phyloP scores from a whole-genome alignment of 306 rosid species.

The Cucumis melo region DNA sequence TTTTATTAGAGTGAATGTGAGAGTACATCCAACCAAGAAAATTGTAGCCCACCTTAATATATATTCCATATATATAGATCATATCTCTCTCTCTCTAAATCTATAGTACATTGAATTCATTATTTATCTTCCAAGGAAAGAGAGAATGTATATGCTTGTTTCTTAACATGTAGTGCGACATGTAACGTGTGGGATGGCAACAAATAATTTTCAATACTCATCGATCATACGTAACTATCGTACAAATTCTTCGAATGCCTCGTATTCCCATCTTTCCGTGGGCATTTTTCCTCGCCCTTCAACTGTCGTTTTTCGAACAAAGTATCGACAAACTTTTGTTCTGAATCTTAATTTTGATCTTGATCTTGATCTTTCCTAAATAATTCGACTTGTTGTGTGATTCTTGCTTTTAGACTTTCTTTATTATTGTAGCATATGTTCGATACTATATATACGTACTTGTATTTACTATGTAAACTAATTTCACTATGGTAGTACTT shows the following conservation, averaged over 20 bases:
- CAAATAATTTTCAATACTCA: not conserved
- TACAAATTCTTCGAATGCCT: not conserved
- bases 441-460: too few species aligned
- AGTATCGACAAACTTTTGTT: too few species aligned
- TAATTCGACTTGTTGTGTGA: too few species aligned
- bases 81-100: not conserved
- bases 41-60: not conserved
- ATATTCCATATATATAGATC: too few species aligned
- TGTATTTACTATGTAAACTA: too few species aligned
- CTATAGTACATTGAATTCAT: not conserved
- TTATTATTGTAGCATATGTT: too few species aligned
- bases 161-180: not conserved
- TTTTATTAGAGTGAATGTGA: not conserved
- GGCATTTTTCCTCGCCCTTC: not conserved
- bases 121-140: not conserved
- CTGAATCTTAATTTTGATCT: too few species aligned
- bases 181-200: not conserved
- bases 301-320: too few species aligned
- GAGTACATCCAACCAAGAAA: not conserved
- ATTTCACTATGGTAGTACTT: too few species aligned
- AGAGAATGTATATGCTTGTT: not conserved
- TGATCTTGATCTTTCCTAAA: too few species aligned
- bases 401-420: too few species aligned
- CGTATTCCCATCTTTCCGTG: not conserved
- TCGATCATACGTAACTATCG: not conserved